phyloP scores from a whole-genome alignment of 2,329 filamentous ascomycete species.

The Torrubiella hemipterigena region DNA sequence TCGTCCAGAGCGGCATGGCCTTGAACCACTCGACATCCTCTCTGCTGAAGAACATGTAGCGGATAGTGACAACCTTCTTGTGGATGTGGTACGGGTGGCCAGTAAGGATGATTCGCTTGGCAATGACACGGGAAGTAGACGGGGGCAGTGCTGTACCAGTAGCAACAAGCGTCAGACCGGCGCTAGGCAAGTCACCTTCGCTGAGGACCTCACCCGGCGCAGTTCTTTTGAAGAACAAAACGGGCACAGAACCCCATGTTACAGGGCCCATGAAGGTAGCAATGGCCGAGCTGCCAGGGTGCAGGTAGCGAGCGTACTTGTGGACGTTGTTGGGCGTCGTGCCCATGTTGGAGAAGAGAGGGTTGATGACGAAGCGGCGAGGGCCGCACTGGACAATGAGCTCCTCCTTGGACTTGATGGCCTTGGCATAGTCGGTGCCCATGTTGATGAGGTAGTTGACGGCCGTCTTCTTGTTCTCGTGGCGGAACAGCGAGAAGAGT shows the following conservation, averaged over 20 bases:
- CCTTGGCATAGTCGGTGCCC: slow-evolving; percentile 60
- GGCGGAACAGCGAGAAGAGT: slow-evolving; percentile 76
- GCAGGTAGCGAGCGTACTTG: slow-evolving; percentile 87
- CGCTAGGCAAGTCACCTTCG: slow-evolving; percentile 28
- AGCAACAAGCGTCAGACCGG: slow-evolving; percentile 60
- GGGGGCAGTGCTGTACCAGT: slow-evolving; percentile 81
- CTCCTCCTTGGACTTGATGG: slow-evolving; percentile 85
- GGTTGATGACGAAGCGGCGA: slow-evolving; percentile 76
- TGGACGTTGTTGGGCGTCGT: slow-evolving; percentile 93
- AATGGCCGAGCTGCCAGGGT: slow-evolving; percentile 80
- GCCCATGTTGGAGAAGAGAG: slow-evolving; percentile 79
- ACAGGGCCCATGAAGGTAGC: slow-evolving; percentile 84
- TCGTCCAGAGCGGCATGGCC: slow-evolving; percentile 89
- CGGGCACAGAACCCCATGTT: slow-evolving; percentile 85
- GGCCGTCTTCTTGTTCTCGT: slow-evolving; percentile 88
- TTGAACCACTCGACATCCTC: slow-evolving; percentile 98
- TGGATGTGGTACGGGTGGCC: slow-evolving; percentile 98
- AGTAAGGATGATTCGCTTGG: slow-evolving; percentile 87
- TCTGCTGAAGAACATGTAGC: slow-evolving; percentile 99
- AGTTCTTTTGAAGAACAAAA: slow-evolving; percentile 70
- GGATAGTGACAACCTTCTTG: slow-evolving; percentile 90
- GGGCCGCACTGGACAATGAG: slow-evolving; percentile 85
- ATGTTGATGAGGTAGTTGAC: slow-evolving; percentile 86
- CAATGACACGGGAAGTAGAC: slow-evolving; percentile 65
- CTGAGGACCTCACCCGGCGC: slow-evolving; percentile 27